A percentile compares a stretch with the other conserved stretches of the same genome.
phyloP scores from a whole-genome alignment of 768 basidiomycete genomes.

The Rhizopogon roseolus region DNA sequence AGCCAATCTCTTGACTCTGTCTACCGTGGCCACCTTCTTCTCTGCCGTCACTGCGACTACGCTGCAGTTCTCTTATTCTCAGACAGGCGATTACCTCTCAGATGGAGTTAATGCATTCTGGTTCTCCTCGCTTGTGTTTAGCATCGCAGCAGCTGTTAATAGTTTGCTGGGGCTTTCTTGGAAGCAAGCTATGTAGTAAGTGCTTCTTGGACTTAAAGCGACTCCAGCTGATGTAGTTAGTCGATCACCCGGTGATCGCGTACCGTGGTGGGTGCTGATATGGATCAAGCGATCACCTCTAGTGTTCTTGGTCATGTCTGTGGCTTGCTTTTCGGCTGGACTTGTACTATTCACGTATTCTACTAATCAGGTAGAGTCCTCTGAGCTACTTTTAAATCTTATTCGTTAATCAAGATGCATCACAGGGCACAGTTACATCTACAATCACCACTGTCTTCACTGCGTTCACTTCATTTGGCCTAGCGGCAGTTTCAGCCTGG shows the following conservation, averaged over 20 bases:
- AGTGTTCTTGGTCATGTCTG: slow-evolving; percentile 71
- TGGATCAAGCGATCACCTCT: slow-evolving; percentile 81
- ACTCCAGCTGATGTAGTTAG: slow-evolving; percentile 29
- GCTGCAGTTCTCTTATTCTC: slow-evolving; percentile 57
- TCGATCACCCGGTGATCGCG: slow-evolving; percentile 70
- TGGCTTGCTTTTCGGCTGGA: slow-evolving; percentile 71
- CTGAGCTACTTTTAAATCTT: neutral
- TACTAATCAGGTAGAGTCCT: slow-evolving; percentile 45
- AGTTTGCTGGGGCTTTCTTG: slow-evolving; percentile 72
- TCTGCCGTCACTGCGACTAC: slow-evolving; percentile 72
- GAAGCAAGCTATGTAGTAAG: slow-evolving; percentile 83
- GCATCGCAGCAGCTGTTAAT: slow-evolving; percentile 73
- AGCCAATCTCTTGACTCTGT: slow-evolving; percentile 64
- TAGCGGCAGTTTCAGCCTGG: slow-evolving; percentile 69
- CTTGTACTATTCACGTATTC: slow-evolving; percentile 71
- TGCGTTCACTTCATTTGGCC: slow-evolving; percentile 65
- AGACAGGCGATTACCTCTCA: slow-evolving; percentile 27
- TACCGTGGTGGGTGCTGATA: slow-evolving; percentile 79
- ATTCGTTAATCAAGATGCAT: neutral
- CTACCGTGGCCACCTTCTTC: slow-evolving; percentile 76
- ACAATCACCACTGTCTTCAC: slow-evolving; percentile 69
- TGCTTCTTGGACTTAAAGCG: slow-evolving; percentile 10
- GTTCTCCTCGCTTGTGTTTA: slow-evolving; percentile 74
- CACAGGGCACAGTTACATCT: slow-evolving; percentile 49
- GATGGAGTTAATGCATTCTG: slow-evolving; percentile 67